Evolutionary conservation across 148 eudicot genomes (phyloP), one percentile per base, ranked within the genome.

Genomic region (Spergularia bocconei): DNA sequence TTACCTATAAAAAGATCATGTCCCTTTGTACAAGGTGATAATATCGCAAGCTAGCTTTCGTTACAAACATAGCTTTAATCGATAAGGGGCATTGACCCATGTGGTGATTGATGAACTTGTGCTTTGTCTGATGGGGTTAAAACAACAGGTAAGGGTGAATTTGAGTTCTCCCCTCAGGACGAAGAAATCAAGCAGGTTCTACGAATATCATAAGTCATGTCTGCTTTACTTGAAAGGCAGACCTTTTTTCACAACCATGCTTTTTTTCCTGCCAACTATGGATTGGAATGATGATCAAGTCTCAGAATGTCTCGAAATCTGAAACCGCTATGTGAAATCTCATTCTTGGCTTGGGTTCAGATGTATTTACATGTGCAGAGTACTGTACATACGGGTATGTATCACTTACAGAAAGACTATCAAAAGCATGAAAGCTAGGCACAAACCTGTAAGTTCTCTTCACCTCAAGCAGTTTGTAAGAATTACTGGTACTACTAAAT

Each of bases 1-100:
- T 77, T 87, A 78, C 91, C 96, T 76, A 82, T 82, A 63, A 91
- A 92, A 71, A 84, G 91, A 78, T 54, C 77, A 73, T 78, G 79
- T 63, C 86, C 82, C 66, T 61, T 41, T 67, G 56, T 56, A 59
- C 74, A 78, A 29, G 87, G 80, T 74, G 90, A 89, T 66, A 86
- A 88, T 53, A 71, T 36, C 44, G 60, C 60, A 54, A 23, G 72
- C 72, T 53, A 69, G 54, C 44, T 25, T 54, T 67, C 55, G 21
- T 67, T 10, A 41, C 47, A 48, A 48, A 48, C 69, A 44, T 51
- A 41, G 25, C 52, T 41, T 41, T 2, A 64, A 36, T 39, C n/a
- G 13, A 16, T 14, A 65, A 39, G 51, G 10, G 9, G 63, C 63
- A 59, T 6, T 21, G 36, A 23, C 63, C 7, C 21, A 6, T 59